These are phyloP conservation scores for Nothomitra cinnamomea DNA, from an alignment of 2,329 filamentous ascomycete genomes.

Conservation along the genomic window DNA sequence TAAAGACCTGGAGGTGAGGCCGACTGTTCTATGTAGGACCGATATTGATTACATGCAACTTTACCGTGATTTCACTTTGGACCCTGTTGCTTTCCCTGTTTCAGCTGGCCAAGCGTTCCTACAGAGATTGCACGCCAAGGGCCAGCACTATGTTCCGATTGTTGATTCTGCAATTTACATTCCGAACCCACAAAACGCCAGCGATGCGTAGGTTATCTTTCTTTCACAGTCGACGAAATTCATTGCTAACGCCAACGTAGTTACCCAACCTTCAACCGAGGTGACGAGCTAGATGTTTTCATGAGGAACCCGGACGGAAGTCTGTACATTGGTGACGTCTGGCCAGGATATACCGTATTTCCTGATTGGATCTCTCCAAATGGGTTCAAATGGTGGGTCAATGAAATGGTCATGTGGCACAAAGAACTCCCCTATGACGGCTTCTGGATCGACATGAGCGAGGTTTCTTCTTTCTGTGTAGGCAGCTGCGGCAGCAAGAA, in stretches of 20 bases:
- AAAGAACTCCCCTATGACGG: conserved; percentile 36
- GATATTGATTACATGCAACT: conserved; percentile 42
- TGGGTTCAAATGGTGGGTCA: conserved; percentile 40
- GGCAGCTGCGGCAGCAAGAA: conserved; percentile 54
- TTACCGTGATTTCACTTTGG: conserved; percentile 42
- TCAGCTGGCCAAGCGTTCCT: conserved; percentile 34
- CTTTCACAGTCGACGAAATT: conserved; percentile 8
- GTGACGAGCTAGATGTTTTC: conserved; percentile 31
- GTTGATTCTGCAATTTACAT: conserved; percentile 51
- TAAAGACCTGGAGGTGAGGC: conserved; percentile 13
- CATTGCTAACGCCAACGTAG: conserved; percentile 25
- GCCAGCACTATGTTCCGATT: conserved; percentile 43
- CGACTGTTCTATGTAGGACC: conserved; percentile 23
- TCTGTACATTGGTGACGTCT: conserved; percentile 36
- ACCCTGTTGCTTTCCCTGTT: conserved; percentile 33
- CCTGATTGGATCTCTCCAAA: conserved; percentile 43
- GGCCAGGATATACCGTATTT: conserved; percentile 43
- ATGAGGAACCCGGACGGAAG: conserved; percentile 37
- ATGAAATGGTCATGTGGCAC: conserved; percentile 34
- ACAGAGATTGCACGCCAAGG: conserved; percentile 31
- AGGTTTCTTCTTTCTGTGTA: conserved; percentile 47
- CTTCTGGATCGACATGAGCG: conserved; percentile 45
- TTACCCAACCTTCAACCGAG: conserved; percentile 33
- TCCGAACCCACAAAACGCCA: conserved; percentile 51
- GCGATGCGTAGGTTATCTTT: conserved; percentile 37